Conservation (phyloP, 148 eudicot genomes). For the Salicornia ramosissima region DNA sequence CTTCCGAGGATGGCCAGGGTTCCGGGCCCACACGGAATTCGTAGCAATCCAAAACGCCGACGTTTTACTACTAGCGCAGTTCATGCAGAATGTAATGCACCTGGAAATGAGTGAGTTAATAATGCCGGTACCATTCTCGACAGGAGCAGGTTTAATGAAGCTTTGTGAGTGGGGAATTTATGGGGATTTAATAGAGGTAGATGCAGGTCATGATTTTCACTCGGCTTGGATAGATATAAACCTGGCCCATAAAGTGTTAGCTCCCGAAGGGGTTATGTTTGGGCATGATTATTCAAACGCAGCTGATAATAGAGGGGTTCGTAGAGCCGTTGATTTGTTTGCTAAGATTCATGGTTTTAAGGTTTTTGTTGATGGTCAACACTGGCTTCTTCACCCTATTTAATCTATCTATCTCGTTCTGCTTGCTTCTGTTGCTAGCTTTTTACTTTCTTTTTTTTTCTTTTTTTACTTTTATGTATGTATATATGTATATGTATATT, state of each 20-base stretch:
- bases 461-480: no score
- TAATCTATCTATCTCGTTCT: no score
- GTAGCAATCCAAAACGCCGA: conserved; percentile 52
- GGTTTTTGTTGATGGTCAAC: conserved; percentile 47
- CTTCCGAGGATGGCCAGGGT: conserved; percentile 76
- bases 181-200: conserved; percentile 62
- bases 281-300: conserved; percentile 59
- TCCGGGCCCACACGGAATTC: conserved; percentile 15
- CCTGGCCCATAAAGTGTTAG: conserved; percentile 48
- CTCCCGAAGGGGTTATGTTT: conserved; percentile 69
- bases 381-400: conserved; percentile 45
- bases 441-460: no score
- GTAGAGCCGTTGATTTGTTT: conserved; percentile 66
- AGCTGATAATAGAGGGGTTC: conserved; percentile 54
- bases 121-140: conserved; percentile 49
- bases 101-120: conserved; percentile 33
- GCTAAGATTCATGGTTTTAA: conserved; percentile 48
- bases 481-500: no score
- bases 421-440: no score
- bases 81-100: conserved; percentile 56
- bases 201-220: conserved; percentile 73
- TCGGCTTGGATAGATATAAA: conserved; percentile 79
- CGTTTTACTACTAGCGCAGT: conserved; percentile 47
- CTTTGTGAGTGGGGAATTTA: conserved; percentile 64
- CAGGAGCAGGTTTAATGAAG: conserved; percentile 39